Conservation (phyloP, 768 basidiomycete genomes). For the Podaxis rugospora region DNA sequence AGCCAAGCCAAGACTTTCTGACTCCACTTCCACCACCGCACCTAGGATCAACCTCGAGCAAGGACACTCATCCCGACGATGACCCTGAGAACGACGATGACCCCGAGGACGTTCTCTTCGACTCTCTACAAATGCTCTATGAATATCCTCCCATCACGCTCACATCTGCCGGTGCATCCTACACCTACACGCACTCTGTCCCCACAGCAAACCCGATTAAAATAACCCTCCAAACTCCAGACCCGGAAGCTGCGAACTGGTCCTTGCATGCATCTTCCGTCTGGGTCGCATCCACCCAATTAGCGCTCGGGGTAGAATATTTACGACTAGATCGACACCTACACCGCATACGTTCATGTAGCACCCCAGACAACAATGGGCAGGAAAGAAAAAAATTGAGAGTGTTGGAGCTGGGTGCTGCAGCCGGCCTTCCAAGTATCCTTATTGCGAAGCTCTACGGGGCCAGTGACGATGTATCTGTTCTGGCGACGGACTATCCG, state of each 20-base stretch:
- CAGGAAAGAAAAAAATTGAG: constrained; percentile 10
- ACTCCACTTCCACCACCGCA: background rate
- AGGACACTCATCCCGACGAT: background rate
- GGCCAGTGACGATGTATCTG: constrained; percentile 24
- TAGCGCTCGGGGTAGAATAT: constrained; percentile 59
- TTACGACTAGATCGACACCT: constrained; percentile 29
- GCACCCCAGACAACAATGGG: too few species aligned
- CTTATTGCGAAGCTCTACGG: constrained; percentile 46
- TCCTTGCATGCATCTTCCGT: constrained; percentile 72
- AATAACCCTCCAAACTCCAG: constrained; percentile 54
- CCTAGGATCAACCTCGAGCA: background rate
- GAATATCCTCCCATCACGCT: constrained; percentile 57
- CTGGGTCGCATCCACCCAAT: constrained; percentile 64
- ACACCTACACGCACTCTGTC: constrained; percentile 35
- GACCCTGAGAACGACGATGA: constrained; percentile 18
- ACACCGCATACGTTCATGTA: background rate
- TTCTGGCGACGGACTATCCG: constrained; percentile 69
- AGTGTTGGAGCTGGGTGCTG: constrained; percentile 73
- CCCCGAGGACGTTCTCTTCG: constrained; percentile 66
- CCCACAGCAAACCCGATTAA: constrained; percentile 16
- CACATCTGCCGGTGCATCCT: constrained; percentile 49
- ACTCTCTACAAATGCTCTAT: constrained; percentile 60
- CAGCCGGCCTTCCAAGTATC: constrained; percentile 72
- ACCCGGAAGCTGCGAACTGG: constrained; percentile 69
- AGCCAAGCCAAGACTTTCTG: background rate